Evolutionary conservation across 345 rosid species (phyloP).

Genomic region (Arabis hirsuta): DNA sequence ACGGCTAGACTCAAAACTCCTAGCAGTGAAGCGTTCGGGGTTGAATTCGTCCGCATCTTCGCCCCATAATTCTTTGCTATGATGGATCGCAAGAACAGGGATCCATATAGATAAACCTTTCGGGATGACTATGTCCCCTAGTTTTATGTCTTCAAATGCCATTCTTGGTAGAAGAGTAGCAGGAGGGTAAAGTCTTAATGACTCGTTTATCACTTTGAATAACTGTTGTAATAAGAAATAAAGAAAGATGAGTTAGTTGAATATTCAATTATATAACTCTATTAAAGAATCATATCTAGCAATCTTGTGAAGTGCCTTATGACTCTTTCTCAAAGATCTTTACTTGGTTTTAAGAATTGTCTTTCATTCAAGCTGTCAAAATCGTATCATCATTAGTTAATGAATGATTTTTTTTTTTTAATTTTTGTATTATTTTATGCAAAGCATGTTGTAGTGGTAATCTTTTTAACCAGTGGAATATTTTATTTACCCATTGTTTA

Average conservation of each 20-base stretch:
- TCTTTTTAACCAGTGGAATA: conserved; percentile 41
- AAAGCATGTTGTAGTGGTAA: conserved; percentile 43
- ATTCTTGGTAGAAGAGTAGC: conserved; percentile 86
- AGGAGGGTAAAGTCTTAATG: conserved; percentile 90
- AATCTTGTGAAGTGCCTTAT: conserved; percentile 38
- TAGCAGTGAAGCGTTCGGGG: conserved; percentile 70
- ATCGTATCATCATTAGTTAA: conserved; percentile 29
- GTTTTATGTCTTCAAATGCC: conserved; percentile 85
- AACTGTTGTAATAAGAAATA: conserved; percentile 50
- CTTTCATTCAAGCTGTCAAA: conserved; percentile 45
- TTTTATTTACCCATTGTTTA: conserved; percentile 22
- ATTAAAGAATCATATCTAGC: conserved; percentile 35
- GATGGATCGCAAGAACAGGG: conserved; percentile 91
- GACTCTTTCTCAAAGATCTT: conserved; percentile 41
- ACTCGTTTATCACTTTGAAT: conserved; percentile 85
- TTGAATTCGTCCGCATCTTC: conserved; percentile 84
- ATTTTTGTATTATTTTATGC: conserved; percentile 15
- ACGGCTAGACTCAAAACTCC: conserved; percentile 53
- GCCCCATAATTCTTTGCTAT: conserved; percentile 88
- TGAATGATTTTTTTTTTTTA: not conserved
- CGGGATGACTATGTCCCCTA: conserved; percentile 79
- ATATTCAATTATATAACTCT: conserved; percentile 26
- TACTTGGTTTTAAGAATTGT: conserved; percentile 35
- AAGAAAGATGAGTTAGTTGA: conserved; percentile 37
- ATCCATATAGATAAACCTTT: conserved; percentile 95